A percentile compares a stretch with the other conserved stretches of the same genome.
phyloP scores from a whole-genome alignment of 768 basidiomycete genomes.

The Termitomyces sp. region DNA sequence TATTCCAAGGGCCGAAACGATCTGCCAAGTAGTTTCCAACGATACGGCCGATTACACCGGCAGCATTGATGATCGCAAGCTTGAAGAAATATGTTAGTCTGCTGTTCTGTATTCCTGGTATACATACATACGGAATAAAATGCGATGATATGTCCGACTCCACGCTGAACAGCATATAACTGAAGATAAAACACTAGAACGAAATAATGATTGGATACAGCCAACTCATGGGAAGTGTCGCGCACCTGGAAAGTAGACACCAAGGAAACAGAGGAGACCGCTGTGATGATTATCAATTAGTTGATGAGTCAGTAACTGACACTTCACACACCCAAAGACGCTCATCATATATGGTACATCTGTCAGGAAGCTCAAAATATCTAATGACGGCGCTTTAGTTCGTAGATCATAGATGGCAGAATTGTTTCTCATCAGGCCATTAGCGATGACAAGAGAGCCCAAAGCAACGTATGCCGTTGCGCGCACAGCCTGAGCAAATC shows the following conservation, averaged over 20 bases:
- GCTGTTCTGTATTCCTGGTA: too few relatives aligned
- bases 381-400: slow-evolving; percentile 2
- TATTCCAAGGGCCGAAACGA: slow-evolving; percentile 28
- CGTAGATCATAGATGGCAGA: slow-evolving; percentile 9
- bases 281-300: neutral
- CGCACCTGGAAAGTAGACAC: slow-evolving; percentile 15
- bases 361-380: slow-evolving; percentile 23
- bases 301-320: neutral
- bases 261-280: slow-evolving; percentile 9
- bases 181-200: slow-evolving; percentile 11
- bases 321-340: slow-evolving; percentile 28
- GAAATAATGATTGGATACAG: neutral
- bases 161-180: slow-evolving; percentile 23
- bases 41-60: slow-evolving; percentile 33
- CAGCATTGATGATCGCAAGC: slow-evolving; percentile 36
- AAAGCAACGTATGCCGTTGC: slow-evolving; percentile 5
- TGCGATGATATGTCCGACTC: slow-evolving; percentile 16
- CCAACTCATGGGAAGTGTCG: neutral
- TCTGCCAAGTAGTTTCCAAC: slow-evolving; percentile 33
- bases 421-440: slow-evolving; percentile 11
- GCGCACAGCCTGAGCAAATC: slow-evolving; percentile 29
- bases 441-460: slow-evolving; percentile 25
- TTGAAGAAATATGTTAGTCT: slow-evolving; percentile 8
- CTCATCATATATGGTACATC: slow-evolving; percentile 29
- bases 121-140: slow-evolving; percentile 14